Base-by-base conservation (phyloP, 768 basidiomycete genomes). In the Kwoniella bestiolae region DNA sequence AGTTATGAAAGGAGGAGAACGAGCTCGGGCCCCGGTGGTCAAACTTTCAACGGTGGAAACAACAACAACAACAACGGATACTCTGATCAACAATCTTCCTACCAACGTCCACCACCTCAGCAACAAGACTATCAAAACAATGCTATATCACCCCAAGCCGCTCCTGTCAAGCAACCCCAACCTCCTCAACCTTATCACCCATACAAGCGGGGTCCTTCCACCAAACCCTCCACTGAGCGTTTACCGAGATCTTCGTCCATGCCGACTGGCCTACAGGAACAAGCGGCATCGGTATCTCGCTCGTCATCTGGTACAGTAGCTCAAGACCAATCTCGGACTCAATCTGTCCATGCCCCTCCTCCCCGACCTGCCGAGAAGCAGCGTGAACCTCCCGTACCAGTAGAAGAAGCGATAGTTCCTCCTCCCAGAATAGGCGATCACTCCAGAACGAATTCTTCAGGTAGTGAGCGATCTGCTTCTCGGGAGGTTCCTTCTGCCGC, bases 181-280 rank as follows among this genome's bases (percentile, higher is more conserved):
- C 71, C 55, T 45, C 65, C 63, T 25, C 67, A 67, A 47, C 53
- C 66, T 21, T 77, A 69, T 47, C 76, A 77, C 50, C 76, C 76
- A 21, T 77, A 77, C 59, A 77, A 75, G 53, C 73, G 73, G 7
- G 71, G 56, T 28, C 68, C 72, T 18, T 46, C 65, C 16, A 60
- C 67, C 18, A 56, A 63, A 47, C 50, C 75, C 3, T 77, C 75
- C 3, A 49, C 69, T 26, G 75, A 77, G 31, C 68, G 58, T 52
- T 26, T 74, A 35, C 59, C 62, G n/a, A 57, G 66, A 23, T 65
- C 71, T 7, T 38, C 65, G 41, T 59, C 63, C 8, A 57, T 50
- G 44, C 61, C 62, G 21, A 47, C 68, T 5, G 45, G 58, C 6
- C 28, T 55, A 9, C 64, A 55, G 45, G 47, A 51, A 60, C 59